Percentiles rank a stretch among this genome's conserved stretches.
Conservation (phyloP, 192 early-diverging fungal species). For the Linnemannia elongata region DNA sequence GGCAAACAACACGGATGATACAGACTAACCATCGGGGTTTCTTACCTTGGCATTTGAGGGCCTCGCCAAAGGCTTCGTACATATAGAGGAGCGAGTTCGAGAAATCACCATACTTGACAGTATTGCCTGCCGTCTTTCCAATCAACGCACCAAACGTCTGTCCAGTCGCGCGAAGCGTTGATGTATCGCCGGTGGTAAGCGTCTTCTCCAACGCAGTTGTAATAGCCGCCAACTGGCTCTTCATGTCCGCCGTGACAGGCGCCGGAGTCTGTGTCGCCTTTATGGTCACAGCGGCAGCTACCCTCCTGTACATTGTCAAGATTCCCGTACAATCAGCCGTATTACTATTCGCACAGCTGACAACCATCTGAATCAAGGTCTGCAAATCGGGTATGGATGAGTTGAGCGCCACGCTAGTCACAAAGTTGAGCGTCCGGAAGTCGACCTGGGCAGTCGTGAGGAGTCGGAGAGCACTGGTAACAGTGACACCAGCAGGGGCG, state of each 20-base stretch:
- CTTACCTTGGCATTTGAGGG: constrained; percentile 7
- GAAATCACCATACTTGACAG: not conserved
- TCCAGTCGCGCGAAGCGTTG: not conserved
- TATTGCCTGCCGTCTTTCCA: not conserved
- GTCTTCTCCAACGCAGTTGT: not conserved
- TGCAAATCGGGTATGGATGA: not conserved
- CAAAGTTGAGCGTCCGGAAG: not conserved
- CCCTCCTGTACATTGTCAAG: not conserved
- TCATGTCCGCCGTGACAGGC: not conserved
- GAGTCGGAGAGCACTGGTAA: not conserved
- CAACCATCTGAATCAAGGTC: not conserved
- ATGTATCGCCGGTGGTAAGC: not conserved
- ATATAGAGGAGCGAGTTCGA: not conserved
- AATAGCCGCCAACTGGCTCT: not conserved
- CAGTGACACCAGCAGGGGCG: not conserved
- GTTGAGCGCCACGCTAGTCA: not conserved
- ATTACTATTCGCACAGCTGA: not conserved
- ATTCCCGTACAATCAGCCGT: not conserved
- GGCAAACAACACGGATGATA: not conserved
- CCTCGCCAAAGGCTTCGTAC: not conserved
- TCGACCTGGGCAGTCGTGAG: not conserved
- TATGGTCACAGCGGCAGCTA: not conserved
- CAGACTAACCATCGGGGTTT: not conserved
- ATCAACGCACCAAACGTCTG: not conserved
- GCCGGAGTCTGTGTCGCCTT: not conserved